These are phyloP conservation scores for Sordariomycetes sp. DNA, from an alignment of 2,329 filamentous ascomycete species.

Conservation along the genomic window DNA sequence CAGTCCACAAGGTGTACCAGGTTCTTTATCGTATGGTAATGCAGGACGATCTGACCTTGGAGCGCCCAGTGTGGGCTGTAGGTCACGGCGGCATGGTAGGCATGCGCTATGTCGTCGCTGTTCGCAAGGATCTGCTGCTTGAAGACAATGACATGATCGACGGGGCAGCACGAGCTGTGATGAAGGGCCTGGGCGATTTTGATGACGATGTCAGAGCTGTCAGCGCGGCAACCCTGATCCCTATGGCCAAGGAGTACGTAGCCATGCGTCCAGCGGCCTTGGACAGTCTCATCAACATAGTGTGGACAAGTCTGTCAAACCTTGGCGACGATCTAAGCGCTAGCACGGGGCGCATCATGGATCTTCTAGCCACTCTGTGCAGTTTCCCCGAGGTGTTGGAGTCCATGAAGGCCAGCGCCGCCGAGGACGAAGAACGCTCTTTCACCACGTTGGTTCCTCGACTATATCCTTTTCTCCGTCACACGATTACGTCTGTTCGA, in stretches of 20 bases:
- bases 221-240: conserved; percentile 93
- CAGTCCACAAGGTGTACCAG: conserved; percentile 76
- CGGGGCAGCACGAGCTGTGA: conserved; percentile 83
- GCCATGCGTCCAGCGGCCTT: conserved; percentile 70
- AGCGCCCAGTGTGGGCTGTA: conserved; percentile 78
- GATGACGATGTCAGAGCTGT: conserved; percentile 97
- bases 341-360: conserved; percentile 97
- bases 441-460: conserved; percentile 89
- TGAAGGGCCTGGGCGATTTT: conserved; percentile 83
- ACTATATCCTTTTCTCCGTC: conserved; percentile 89
- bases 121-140: conserved; percentile 84
- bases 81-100: conserved; percentile 98
- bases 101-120: conserved; percentile 86
- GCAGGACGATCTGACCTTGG: conserved; percentile 70
- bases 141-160: conserved; percentile 81
- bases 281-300: conserved; percentile 78
- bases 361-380: conserved; percentile 89
- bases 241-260: conserved; percentile 92
- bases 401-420: conserved; percentile 86
- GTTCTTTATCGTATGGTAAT: conserved; percentile 86
- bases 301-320: conserved; percentile 95
- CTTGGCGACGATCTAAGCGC: conserved; percentile 95
- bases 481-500: conserved; percentile 93
- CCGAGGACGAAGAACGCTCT: conserved; percentile 73
- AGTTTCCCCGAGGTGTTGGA: conserved; percentile 87